Percentiles rank a stretch among this genome's conserved stretches.
These are phyloP conservation scores for Pythium folliculosum DNA, from an alignment of 352 stramenopile species.

Conservation along the genomic window DNA sequence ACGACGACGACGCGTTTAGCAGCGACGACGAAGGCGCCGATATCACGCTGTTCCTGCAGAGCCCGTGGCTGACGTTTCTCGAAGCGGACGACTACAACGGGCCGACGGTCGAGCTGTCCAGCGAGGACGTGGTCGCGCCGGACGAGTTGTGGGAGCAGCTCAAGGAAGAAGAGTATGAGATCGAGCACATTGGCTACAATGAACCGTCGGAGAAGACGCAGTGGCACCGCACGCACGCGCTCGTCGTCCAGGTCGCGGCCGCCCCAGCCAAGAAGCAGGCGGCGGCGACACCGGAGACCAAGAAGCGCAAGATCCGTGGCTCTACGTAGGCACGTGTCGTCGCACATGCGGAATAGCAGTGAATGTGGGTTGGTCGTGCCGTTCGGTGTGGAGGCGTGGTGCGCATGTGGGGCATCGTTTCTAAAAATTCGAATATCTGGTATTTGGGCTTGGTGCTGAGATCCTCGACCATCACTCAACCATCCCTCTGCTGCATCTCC, in stretches of 20 bases:
- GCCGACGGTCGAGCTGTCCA: not conserved
- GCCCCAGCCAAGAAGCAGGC: not conserved
- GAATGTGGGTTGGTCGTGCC: too few relatives aligned
- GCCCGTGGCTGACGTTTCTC: constrained; percentile 4
- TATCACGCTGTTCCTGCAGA: not conserved
- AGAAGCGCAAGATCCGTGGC: constrained; percentile 1
- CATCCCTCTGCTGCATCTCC: too few relatives aligned
- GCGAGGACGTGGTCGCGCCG: not conserved
- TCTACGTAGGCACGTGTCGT: not conserved
- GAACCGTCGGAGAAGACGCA: constrained; percentile 3
- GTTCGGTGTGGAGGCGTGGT: too few relatives aligned
- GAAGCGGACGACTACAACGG: not conserved
- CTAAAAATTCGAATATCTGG: too few relatives aligned
- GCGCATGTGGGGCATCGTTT: too few relatives aligned
- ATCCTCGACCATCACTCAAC: too few relatives aligned
- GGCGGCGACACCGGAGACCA: not conserved
- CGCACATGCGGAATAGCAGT: too few relatives aligned
- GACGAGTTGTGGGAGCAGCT: not conserved
- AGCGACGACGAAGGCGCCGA: not conserved
- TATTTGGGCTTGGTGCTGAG: too few relatives aligned
- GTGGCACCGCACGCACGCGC: not conserved
- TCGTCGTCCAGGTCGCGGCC: not conserved
- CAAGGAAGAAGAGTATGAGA: constrained; percentile 4
- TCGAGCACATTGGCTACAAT: not conserved
- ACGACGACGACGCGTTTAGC: not conserved